A percentile compares a stretch with the other conserved stretches of the same genome.
Conservation (phyloP, 2,329 filamentous ascomycete species). For the Trichoderma cornu-damae region DNA sequence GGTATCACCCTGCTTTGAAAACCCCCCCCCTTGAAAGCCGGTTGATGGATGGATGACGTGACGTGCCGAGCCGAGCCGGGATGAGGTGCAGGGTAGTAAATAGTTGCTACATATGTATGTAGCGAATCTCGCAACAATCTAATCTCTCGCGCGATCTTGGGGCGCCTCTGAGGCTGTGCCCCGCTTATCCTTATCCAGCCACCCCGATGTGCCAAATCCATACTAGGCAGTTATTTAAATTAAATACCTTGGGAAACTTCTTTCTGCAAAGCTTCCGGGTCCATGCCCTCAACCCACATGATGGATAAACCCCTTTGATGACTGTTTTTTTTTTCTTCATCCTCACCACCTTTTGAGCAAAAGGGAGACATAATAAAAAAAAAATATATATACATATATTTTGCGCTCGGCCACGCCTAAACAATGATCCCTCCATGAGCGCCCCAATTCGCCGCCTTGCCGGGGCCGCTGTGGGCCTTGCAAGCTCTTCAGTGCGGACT, state of each 20-base stretch:
- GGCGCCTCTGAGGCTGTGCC: too few species aligned
- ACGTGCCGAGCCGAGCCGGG: not conserved
- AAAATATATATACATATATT: too few species aligned
- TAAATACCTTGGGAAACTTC: not conserved
- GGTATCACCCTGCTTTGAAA: not conserved
- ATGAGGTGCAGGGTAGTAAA: conserved; percentile 14
- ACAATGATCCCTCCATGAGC: conserved; percentile 29
- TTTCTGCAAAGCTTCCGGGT: conserved; percentile 19
- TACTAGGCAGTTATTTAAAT: too few species aligned
- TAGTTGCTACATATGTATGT: not conserved
- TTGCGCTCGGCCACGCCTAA: not conserved
- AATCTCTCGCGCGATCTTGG: not conserved
- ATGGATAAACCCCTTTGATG: not conserved
- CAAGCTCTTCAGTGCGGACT: conserved; percentile 28
- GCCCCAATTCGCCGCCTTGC: conserved; percentile 26
- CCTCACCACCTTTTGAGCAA: conserved; percentile 1
- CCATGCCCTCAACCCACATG: conserved; percentile 21
- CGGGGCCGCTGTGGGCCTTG: conserved; percentile 20
- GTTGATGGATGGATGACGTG: not conserved
- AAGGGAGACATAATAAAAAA: not conserved
- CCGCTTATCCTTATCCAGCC: too few species aligned
- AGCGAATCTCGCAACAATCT: too few species aligned
- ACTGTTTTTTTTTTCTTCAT: not conserved
- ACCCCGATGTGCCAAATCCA: not conserved
- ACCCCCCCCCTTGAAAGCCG: not conserved